Percentiles rank a stretch among this genome's conserved stretches.
phyloP scores from a whole-genome alignment of 176 grass and related monocot species.

The Triticum dicoccoides region DNA sequence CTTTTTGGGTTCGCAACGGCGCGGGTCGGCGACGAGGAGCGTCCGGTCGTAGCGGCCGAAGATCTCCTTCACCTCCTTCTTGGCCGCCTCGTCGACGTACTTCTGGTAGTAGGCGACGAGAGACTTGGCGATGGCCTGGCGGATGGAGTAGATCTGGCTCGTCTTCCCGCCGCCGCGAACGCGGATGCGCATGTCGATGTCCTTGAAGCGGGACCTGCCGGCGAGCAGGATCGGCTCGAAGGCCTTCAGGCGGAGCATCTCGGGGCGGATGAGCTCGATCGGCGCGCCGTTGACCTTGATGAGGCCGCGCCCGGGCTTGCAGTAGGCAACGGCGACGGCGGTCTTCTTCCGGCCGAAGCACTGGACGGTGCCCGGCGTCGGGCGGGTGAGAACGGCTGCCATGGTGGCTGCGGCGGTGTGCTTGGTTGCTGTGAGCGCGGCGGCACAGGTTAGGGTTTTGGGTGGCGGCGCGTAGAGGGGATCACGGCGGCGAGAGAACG shows the following conservation, averaged over 20 bases:
- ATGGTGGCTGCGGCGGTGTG: not conserved
- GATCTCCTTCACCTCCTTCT: constrained; percentile 91
- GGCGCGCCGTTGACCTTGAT: constrained; percentile 85
- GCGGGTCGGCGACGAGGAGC: constrained; percentile 80
- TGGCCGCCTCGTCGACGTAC: constrained; percentile 77
- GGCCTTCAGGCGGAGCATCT: constrained; percentile 75
- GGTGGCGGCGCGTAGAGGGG: not conserved
- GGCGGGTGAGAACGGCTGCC: constrained; percentile 30
- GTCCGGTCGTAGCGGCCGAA: constrained; percentile 73
- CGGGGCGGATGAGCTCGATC: constrained; percentile 76
- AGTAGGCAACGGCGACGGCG: constrained; percentile 73
- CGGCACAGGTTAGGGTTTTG: not conserved
- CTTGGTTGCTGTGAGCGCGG: not conserved
- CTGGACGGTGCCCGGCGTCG: constrained; percentile 48
- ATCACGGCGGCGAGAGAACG: not conserved
- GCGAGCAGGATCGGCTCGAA: constrained; percentile 77
- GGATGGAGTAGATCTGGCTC: constrained; percentile 81
- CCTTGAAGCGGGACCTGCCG: constrained; percentile 56
- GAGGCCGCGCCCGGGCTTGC: constrained; percentile 70
- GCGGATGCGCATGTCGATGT: constrained; percentile 88
- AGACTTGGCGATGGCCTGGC: constrained; percentile 77
- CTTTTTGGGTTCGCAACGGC: constrained; percentile 89
- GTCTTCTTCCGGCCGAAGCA: constrained; percentile 93
- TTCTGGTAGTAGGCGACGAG: constrained; percentile 82
- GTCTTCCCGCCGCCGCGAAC: constrained; percentile 76